Conservation (phyloP, 2,329 filamentous ascomycete genomes). For the Chaetomiaceae sp. region DNA sequence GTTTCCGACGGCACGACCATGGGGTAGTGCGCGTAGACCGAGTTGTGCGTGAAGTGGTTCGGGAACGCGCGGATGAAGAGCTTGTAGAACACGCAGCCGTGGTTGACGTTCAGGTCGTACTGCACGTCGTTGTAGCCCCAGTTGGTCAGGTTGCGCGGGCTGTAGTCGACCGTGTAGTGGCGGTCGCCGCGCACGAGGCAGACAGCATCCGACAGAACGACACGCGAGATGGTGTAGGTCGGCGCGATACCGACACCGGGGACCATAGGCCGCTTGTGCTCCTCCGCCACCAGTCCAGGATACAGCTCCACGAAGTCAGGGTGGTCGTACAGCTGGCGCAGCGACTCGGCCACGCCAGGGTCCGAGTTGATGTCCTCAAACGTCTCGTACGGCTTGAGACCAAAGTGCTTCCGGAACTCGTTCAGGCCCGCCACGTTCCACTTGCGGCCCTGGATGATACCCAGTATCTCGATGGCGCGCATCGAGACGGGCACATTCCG, state of each 20-base stretch:
- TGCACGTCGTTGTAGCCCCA: conserved; percentile 75
- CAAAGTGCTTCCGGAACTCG: conserved; percentile 79
- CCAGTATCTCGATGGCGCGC: conserved; percentile 70
- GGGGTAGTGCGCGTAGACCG: conserved; percentile 77
- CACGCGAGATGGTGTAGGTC: conserved; percentile 69
- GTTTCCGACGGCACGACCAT: conserved; percentile 67
- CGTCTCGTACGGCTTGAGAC: conserved; percentile 64
- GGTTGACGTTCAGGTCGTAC: conserved; percentile 66
- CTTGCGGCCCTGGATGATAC: conserved; percentile 67
- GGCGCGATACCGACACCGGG: conserved; percentile 70
- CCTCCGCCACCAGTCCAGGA: conserved; percentile 69
- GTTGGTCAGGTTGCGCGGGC: conserved; percentile 67
- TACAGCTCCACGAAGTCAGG: conserved; percentile 78
- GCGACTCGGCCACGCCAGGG: conserved; percentile 58
- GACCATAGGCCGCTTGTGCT: conserved; percentile 66
- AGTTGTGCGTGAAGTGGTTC: conserved; percentile 69
- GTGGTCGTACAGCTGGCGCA: conserved; percentile 66
- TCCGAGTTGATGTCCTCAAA: conserved; percentile 84
- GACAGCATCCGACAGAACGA: conserved; percentile 71
- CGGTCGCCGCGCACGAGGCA: conserved; percentile 72
- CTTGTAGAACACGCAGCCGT: conserved; percentile 82
- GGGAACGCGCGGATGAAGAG: conserved; percentile 75
- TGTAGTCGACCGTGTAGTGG: conserved; percentile 74
- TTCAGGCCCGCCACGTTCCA: conserved; percentile 78
- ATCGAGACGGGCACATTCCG: conserved; percentile 69